phyloP scores from a whole-genome alignment of 352 stramenopile species.

The Globisporangium megalacanthum region DNA sequence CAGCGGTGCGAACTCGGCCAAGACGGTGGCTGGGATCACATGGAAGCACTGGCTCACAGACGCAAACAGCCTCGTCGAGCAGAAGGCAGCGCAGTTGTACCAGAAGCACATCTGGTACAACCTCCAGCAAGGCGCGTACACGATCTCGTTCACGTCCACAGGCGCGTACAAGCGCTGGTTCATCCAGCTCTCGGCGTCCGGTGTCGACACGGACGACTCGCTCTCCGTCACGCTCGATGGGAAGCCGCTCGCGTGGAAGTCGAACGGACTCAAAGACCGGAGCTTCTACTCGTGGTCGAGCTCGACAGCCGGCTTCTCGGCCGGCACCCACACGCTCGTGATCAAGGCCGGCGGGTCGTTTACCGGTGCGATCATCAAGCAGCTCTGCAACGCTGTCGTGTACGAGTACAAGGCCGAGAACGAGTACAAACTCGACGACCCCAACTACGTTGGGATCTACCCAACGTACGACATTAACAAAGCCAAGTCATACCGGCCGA shows the following conservation, averaged over 20 bases:
- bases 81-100: too few relatives aligned
- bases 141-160: too few relatives aligned
- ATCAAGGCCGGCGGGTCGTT: conserved; percentile 20
- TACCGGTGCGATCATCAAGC: conserved; percentile 23
- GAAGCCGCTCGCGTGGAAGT: conserved; percentile 18
- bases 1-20: conserved; percentile 21
- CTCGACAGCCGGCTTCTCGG: conserved; percentile 15
- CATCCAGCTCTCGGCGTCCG: too few relatives aligned
- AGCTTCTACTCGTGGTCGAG: conserved; percentile 24
- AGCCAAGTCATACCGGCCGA: too few relatives aligned
- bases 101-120: too few relatives aligned
- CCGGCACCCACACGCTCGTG: conserved; percentile 20
- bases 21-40: background rate
- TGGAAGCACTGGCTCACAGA: too few relatives aligned
- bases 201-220: too few relatives aligned
- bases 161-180: too few relatives aligned
- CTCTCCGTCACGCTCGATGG: background rate
- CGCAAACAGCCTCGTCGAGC: too few relatives aligned
- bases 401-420: conserved; percentile 25
- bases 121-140: too few relatives aligned
- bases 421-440: conserved; percentile 20
- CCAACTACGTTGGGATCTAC: conserved; percentile 24
- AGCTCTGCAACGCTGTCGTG: conserved; percentile 29
- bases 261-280: conserved; percentile 23
- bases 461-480: conserved; percentile 26